Conservation (phyloP, 192 early-diverging fungal genomes). For the Umbelopsis vinacea region DNA sequence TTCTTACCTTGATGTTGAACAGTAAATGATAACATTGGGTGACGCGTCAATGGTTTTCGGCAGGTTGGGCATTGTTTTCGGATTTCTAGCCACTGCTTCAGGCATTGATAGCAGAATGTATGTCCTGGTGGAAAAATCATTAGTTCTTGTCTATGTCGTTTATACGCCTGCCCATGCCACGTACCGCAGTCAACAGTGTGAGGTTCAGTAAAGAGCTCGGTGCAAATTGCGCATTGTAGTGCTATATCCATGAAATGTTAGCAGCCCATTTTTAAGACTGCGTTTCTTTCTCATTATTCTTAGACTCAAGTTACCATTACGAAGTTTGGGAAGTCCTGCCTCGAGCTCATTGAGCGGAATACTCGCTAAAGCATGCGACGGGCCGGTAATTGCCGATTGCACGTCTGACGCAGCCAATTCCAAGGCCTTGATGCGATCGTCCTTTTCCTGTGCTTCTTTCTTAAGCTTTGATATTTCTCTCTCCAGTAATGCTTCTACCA, state of each 20-base stretch:
- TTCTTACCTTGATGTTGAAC: slow-evolving; percentile 23
- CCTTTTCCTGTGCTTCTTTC: not conserved
- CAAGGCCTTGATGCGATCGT: not conserved
- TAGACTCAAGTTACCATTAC: not conserved
- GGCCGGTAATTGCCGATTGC: not conserved
- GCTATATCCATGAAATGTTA: not conserved
- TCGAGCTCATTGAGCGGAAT: not conserved
- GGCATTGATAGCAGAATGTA: slow-evolving; percentile 1
- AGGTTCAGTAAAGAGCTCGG: slow-evolving; percentile 13
- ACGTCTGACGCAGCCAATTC: not conserved
- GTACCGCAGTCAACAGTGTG: slow-evolving; percentile 23
- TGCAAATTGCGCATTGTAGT: slow-evolving; percentile 6
- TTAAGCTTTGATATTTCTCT: not conserved
- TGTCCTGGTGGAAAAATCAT: not conserved
- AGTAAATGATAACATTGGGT: slow-evolving; percentile 3
- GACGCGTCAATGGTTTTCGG: not conserved
- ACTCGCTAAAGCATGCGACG: too few relatives aligned
- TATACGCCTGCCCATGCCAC: not conserved
- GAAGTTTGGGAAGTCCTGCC: not conserved
- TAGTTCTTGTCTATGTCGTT: not conserved
- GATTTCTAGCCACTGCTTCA: slow-evolving; percentile 15
- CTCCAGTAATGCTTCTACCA: slow-evolving; percentile 4
- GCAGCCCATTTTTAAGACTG: not conserved
- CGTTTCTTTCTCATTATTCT: not conserved
- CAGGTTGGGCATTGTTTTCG: slow-evolving; percentile 22